Base-by-base conservation (phyloP, 192 early-diverging fungal genomes). In the Phlyctochytrium bullatum region DNA sequence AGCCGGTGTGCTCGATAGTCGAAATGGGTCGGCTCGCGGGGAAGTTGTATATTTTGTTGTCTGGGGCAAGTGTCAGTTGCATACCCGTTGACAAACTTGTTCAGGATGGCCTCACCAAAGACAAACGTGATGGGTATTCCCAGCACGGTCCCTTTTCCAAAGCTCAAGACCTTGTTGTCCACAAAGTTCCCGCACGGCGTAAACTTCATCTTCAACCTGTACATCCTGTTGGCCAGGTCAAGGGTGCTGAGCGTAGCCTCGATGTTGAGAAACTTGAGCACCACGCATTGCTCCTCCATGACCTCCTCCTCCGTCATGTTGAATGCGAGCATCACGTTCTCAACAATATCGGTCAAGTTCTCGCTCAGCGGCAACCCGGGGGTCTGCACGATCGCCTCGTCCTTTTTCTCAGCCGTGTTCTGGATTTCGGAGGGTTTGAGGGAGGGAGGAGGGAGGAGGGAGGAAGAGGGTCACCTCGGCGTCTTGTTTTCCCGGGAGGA, bases 21-120 rank as follows among this genome's bases (percentile, higher is more conserved):
- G 40, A 6, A 6, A 47, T 47, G 40, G 40, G 40, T 20, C 6
- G 20, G 10, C 40, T 20, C 40, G 40, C 40, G 20, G 40, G 6
- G 20, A 47, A 47, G 20, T 47, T 47, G 20, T 14, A 47, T 20
- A 47, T 20, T 47, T 20, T 47, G 20, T 47, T 47, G 20, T 47
- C 40, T 47, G 20, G 10, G 20, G 10, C 6, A 47, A 47, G 40
- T 14, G 20, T 47, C 20, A 47, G 40, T 20, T 20, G 10, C 10
- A 14, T 6, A 14, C 40, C 40, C 40, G 10, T 47, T 47, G 20
- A 20, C 40, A 47, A 47, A 6, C 40, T 47, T 20, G 20, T n/a
- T n/a, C n/a, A n/a, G n/a, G n/a, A n/a, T n/a, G n/a, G n/a, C n/a
- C 40, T 47, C 40, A 47, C 40, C 40, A 47, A 47, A 47, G 20